Conservation (phyloP, 495 filamentous ascomycete species). For the Podospora appendiculata region DNA sequence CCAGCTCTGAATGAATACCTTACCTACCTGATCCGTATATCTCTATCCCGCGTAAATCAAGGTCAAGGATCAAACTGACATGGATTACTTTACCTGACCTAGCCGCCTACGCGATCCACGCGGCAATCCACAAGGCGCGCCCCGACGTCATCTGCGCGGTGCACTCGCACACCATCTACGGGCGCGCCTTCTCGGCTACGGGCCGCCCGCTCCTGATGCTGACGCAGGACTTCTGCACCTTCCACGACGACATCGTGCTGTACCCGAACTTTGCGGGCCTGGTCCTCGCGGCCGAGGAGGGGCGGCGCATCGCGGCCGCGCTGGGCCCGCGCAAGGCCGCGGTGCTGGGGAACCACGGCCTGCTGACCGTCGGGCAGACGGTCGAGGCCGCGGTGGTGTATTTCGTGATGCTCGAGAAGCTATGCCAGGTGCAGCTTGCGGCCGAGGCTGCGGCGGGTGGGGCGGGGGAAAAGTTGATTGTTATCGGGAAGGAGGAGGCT, state of each 20-base stretch:
- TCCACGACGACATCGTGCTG: conserved; percentile 44
- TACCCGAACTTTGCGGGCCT: conserved; percentile 50
- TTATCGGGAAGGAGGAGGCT: neutral
- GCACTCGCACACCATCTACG: conserved; percentile 47
- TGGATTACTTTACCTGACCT: neutral
- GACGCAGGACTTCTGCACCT: conserved; percentile 47
- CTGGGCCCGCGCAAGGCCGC: conserved; percentile 38
- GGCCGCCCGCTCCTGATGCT: conserved; percentile 51
- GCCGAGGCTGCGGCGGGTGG: conserved; percentile 28
- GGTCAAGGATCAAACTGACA: neutral
- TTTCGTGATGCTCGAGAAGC: conserved; percentile 42
- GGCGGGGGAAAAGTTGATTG: neutral
- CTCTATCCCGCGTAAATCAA: neutral
- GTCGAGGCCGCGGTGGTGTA: conserved; percentile 50
- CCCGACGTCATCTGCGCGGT: conserved; percentile 45
- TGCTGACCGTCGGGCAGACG: conserved; percentile 45
- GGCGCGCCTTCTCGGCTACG: conserved; percentile 48
- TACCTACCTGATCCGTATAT: no score
- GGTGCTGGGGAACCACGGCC: conserved; percentile 48
- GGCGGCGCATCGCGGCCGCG: conserved; percentile 39
- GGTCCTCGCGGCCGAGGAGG: conserved; percentile 44
- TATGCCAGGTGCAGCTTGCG: conserved; percentile 42
- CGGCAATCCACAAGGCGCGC: conserved; percentile 47
- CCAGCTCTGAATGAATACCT: no score
- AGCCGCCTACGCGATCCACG: conserved; percentile 64